Evolutionary conservation across 805 yeast genomes (phyloP), one percentile per base, ranked within the genome.

Genomic region (Wickerhamiella sergipiensis): DNA sequence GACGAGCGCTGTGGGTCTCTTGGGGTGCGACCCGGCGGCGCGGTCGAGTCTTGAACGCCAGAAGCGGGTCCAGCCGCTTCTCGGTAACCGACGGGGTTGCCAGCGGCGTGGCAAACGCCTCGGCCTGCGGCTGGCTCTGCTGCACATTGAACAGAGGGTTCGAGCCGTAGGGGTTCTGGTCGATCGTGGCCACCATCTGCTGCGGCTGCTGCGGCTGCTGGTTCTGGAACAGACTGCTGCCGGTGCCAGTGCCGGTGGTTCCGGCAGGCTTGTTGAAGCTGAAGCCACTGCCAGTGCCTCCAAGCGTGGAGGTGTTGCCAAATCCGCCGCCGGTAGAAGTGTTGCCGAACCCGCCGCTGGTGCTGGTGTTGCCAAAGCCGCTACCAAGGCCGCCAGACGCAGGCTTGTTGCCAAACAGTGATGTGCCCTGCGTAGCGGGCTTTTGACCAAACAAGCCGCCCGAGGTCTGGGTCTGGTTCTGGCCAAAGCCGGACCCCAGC

Each of bases 111-210:
- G 72, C 73, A 7, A 76, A 67, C 9, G 77, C 73, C 42, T 70
- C 72, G 19, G 62, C 55, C 12, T 68, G 60, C 12, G 71, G 66
- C 44, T 60, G 61, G 3, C 74, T 69, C 23, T 67, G 33, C 19
- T 29, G 46, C 12, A 49, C 50, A 10, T 48, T 50, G 58, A 85
- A 86, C 49, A 89, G 69, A 6, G 88, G 84, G 58, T 81, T 81
- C 46, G 78, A 74, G 1, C 95, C 95, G 62, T 85, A 89, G 44
- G 96, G 95, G 62, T 83, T 78, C 53, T 73, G 71, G 52, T 68
- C 71, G 49, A 67, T 62, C 31, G 68, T 57, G 43, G 73, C 67
- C 46, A 64, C 61, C 17, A 65, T 58, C 23, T 65, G 65, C 39
- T 59, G 66, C 50, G 57, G 64, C 52, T 55, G 66, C 46, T 56